Conservation (phyloP, 2,329 filamentous ascomycete species). For the Aspergillus uvarum region DNA sequence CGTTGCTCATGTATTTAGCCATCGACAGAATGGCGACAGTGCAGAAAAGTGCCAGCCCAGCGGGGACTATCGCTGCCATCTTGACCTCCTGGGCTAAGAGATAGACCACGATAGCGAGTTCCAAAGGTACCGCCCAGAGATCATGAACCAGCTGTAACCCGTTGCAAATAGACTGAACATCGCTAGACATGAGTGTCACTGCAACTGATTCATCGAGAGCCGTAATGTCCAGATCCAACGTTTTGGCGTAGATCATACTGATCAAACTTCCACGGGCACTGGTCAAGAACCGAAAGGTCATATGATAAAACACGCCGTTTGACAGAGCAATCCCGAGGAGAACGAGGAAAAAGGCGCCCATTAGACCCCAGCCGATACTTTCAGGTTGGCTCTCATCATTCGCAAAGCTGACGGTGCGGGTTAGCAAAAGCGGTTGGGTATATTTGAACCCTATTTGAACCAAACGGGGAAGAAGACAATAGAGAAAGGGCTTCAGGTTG, state of each 20-base stretch:
- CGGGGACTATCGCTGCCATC: no score
- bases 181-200: constrained; percentile 5
- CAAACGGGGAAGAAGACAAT: neutral
- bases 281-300: neutral
- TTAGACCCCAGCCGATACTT: neutral
- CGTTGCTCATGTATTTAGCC: no score
- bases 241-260: neutral
- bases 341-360: neutral
- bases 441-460: neutral
- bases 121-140: neutral
- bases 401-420: neutral
- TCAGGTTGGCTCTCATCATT: neutral
- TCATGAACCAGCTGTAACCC: neutral
- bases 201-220: neutral
- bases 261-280: neutral
- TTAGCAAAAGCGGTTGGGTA: neutral
- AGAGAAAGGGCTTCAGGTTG: no score
- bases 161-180: neutral
- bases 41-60: no score
- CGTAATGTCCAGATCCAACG: neutral
- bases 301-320: neutral
- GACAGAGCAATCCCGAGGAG: neutral
- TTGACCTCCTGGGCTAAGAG: neutral
- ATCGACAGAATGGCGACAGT: no score
- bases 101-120: constrained; percentile 1